phyloP scores from a whole-genome alignment of 2,329 filamentous ascomycete genomes.

The Fusarium begoniae region DNA sequence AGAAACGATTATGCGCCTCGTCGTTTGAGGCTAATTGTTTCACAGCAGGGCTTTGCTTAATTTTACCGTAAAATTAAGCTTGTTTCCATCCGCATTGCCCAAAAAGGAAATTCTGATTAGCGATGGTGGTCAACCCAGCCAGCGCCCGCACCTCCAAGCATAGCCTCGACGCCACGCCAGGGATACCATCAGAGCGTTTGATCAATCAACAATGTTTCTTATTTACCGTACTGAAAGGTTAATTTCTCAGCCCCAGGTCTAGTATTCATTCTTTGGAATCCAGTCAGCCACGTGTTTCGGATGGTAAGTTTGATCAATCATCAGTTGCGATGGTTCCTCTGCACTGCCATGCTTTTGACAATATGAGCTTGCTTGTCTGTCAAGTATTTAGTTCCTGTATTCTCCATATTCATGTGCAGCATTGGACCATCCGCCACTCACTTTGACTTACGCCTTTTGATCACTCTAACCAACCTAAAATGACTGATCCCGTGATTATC shows the following conservation, averaged over 20 bases:
- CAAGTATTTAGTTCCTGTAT: background rate
- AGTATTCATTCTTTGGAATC: background rate
- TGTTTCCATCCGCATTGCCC: background rate
- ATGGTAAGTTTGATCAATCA: background rate
- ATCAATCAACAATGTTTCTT: background rate
- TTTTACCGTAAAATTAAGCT: background rate
- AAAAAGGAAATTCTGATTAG: background rate
- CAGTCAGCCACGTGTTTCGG: background rate
- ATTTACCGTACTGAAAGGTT: fast-evolving
- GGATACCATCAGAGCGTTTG: background rate
- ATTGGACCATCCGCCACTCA: fast-evolving
- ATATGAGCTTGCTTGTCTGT: background rate
- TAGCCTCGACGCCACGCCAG: background rate
- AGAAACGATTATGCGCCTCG: background rate
- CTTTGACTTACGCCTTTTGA: fast-evolving
- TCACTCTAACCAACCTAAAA: background rate
- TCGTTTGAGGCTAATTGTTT: background rate
- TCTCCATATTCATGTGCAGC: fast-evolving
- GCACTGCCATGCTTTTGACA: background rate
- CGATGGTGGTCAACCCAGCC: background rate
- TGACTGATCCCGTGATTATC: background rate
- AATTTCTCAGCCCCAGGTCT: background rate
- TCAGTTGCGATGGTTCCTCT: background rate
- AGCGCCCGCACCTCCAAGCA: background rate
- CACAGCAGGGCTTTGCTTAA: background rate